phyloP scores from a whole-genome alignment of 73 alveolate species.

The Uronychia setigera region DNA sequence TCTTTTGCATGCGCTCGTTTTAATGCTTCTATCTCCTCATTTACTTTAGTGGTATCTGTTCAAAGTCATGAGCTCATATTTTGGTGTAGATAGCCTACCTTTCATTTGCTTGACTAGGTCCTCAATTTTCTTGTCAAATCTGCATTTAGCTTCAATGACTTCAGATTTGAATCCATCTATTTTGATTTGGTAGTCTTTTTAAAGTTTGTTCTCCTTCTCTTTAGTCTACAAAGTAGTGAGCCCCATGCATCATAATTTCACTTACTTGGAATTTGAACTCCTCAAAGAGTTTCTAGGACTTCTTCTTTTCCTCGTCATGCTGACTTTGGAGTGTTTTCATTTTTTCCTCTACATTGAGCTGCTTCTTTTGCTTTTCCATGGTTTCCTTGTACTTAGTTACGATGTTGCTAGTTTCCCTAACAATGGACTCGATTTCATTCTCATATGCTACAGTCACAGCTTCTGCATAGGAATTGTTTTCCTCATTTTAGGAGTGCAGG shows the following conservation, averaged over 20 bases:
- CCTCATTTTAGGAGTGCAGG: conserved; percentile 93
- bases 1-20: conserved; percentile 74
- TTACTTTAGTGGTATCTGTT: conserved; percentile 6
- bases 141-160: conserved; percentile 61
- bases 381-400: conserved; percentile 74
- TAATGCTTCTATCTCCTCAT: conserved; percentile 64
- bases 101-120: conserved; percentile 49
- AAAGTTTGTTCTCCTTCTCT: conserved; percentile 69
- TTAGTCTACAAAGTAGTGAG: conserved; percentile 45
- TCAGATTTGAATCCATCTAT: conserved; percentile 64
- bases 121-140: conserved; percentile 57
- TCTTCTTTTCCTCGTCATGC: conserved; percentile 68
- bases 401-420: conserved; percentile 86
- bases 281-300: conserved; percentile 61
- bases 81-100: too few relatives aligned
- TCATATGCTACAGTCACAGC: conserved; percentile 89
- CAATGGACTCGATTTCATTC: conserved; percentile 83
- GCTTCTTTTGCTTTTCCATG: conserved; percentile 71
- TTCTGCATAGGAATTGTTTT: conserved; percentile 59
- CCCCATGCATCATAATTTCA: too few relatives aligned
- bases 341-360: conserved; percentile 54
- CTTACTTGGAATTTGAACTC: conserved; percentile 39
- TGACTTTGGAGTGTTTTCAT: conserved; percentile 54
- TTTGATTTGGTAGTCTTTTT: conserved; percentile 64
- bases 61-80: neutral